Percentiles rank a stretch among this genome's conserved stretches.
These are phyloP conservation scores for Noccaea bulbosa DNA, from an alignment of 345 rosid genomes.

Conservation along the genomic window DNA sequence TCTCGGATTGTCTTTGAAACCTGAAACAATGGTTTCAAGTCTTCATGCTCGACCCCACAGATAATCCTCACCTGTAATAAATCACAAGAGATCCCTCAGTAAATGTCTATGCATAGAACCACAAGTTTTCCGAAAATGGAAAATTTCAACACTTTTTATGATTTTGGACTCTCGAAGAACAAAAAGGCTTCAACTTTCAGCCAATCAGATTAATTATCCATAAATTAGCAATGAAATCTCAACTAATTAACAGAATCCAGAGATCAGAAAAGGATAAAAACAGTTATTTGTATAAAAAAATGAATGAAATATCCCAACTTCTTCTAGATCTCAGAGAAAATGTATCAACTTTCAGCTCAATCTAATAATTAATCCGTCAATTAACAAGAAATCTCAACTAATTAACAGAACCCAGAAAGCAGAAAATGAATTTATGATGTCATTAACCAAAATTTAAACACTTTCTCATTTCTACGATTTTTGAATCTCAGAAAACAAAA, in stretches of 20 bases:
- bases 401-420: constrained; percentile 1
- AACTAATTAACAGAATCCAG: not conserved
- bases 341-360: not conserved
- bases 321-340: constrained; percentile 1
- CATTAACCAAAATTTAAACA: too few relatives aligned
- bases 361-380: not conserved
- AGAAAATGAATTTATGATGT: not conserved
- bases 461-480: too few relatives aligned
- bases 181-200: not conserved
- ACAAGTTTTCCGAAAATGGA: not conserved
- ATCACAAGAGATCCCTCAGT: constrained; percentile 8
- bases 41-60: constrained; percentile 75
- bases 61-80: constrained; percentile 65
- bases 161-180: not conserved
- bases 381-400: not conserved
- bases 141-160: too few relatives aligned
- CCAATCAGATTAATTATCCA: not conserved
- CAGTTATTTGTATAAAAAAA: not conserved
- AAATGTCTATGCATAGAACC: not conserved
- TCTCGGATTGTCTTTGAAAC: constrained; percentile 74
- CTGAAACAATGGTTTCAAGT: constrained; percentile 66
- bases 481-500: constrained; percentile 6
- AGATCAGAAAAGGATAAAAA: not conserved
- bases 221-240: not conserved
- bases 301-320: too few relatives aligned